These are phyloP conservation scores for Cladophialophora psammophila DNA, from an alignment of 2,329 filamentous ascomycete species.

Conservation along the genomic window DNA sequence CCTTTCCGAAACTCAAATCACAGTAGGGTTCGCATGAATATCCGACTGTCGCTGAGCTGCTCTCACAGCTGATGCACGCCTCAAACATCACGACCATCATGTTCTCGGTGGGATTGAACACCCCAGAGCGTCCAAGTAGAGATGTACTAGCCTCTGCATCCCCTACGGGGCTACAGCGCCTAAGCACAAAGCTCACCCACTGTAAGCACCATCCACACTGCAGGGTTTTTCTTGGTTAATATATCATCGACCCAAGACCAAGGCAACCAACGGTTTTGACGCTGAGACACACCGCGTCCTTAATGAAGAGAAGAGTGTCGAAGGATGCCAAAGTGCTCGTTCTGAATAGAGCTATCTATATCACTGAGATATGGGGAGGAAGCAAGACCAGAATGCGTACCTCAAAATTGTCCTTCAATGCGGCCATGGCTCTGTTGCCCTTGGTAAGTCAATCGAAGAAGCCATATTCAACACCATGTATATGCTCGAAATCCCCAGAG, in stretches of 20 bases:
- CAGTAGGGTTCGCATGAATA: neutral
- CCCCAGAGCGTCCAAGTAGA: neutral
- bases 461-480: constrained; percentile 12
- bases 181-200: no score
- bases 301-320: neutral
- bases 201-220: neutral
- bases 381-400: neutral
- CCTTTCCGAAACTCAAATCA: neutral
- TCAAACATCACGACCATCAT: constrained; percentile 7
- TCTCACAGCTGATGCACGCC: constrained; percentile 14
- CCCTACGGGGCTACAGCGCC: no score
- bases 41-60: neutral
- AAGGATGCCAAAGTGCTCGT: no score
- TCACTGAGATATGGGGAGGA: no score
- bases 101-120: constrained; percentile 12
- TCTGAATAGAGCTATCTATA: no score
- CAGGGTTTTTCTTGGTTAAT: neutral
- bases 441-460: constrained; percentile 7
- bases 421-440: constrained; percentile 13
- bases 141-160: no score
- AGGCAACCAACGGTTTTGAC: no score
- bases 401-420: constrained; percentile 13
- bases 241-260: no score
- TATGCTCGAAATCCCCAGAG: neutral
- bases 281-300: neutral